A percentile compares a stretch with the other conserved stretches of the same genome.
Evolutionary conservation across 495 filamentous ascomycete genomes (phyloP).

Genomic region (Penicillium robsamsonii): DNA sequence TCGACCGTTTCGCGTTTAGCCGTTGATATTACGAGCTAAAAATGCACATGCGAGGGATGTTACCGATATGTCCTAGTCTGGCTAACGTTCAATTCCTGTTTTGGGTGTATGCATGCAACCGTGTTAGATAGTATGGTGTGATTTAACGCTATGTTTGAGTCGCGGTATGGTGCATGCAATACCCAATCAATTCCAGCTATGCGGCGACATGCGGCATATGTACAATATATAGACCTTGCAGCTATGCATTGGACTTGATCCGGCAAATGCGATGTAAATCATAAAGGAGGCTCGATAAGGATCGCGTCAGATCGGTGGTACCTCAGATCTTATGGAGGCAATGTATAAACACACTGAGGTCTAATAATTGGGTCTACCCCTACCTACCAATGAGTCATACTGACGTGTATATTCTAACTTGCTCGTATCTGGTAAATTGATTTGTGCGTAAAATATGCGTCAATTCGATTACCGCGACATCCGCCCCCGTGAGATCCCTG

Average conservation of each 20-base stretch:
- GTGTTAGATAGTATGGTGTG: not conserved
- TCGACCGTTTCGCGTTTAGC: not conserved
- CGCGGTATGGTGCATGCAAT: not conserved
- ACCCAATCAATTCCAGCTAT: not conserved
- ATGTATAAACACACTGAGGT: not conserved
- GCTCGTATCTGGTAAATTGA: not conserved
- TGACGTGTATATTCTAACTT: not conserved
- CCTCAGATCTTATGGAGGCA: slow-evolving; percentile 1
- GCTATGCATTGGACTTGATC: not conserved
- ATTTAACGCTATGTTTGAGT: not conserved
- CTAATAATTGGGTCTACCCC: not conserved
- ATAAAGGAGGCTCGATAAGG: slow-evolving; percentile 13
- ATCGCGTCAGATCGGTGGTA: slow-evolving; percentile 17
- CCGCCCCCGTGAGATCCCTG: slow-evolving; percentile 7
- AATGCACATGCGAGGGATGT: not conserved
- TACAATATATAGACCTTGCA: not conserved
- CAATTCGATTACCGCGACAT: slow-evolving; percentile 10
- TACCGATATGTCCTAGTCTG: not conserved
- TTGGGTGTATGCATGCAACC: not conserved
- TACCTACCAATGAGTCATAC: not conserved
- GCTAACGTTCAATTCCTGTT: not conserved
- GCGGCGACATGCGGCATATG: not conserved
- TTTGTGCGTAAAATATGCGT: not conserved
- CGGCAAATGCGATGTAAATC: not conserved
- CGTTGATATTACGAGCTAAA: not conserved